Evolutionary conservation across 2,329 filamentous ascomycete species (phyloP).

Genomic region (Leptosphaerulina australis): DNA sequence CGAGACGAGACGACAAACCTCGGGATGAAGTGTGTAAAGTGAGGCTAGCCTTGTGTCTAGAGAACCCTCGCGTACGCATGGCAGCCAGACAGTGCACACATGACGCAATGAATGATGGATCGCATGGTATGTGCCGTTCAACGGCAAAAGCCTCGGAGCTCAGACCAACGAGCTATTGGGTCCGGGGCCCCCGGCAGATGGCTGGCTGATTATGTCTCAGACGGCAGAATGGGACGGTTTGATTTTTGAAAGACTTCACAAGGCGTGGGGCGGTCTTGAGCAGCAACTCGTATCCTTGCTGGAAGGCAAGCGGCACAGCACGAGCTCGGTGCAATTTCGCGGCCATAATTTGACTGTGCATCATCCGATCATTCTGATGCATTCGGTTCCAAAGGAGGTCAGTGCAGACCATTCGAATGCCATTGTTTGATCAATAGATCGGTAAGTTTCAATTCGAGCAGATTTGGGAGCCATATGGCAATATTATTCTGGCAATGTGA

Average conservation of each 20-base stretch:
- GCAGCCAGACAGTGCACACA: not conserved
- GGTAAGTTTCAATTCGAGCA: no score
- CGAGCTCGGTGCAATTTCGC: slow-evolving; percentile 8
- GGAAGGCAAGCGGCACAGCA: not conserved
- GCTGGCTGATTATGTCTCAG: slow-evolving; percentile 13
- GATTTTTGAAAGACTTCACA: not conserved
- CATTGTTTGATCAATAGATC: not conserved
- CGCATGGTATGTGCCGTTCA: slow-evolving; percentile 1
- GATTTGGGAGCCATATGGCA: no score
- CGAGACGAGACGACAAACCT: not conserved
- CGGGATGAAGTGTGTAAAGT: not conserved
- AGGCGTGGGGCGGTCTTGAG: not conserved
- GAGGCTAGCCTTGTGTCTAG: not conserved
- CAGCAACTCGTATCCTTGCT: not conserved
- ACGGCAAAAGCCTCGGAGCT: not conserved
- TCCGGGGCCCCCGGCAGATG: slow-evolving; percentile 10
- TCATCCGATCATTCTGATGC: not conserved
- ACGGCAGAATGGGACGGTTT: slow-evolving; percentile 11
- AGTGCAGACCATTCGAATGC: not conserved
- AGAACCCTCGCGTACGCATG: not conserved
- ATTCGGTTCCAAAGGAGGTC: not conserved
- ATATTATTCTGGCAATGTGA: no score
- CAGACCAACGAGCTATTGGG: slow-evolving; percentile 10
- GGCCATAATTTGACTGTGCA: not conserved
- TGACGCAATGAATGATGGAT: slow-evolving; percentile 7